Evolutionary conservation across 805 yeast genomes (phyloP).

Genomic region (Candida morakotiae): DNA sequence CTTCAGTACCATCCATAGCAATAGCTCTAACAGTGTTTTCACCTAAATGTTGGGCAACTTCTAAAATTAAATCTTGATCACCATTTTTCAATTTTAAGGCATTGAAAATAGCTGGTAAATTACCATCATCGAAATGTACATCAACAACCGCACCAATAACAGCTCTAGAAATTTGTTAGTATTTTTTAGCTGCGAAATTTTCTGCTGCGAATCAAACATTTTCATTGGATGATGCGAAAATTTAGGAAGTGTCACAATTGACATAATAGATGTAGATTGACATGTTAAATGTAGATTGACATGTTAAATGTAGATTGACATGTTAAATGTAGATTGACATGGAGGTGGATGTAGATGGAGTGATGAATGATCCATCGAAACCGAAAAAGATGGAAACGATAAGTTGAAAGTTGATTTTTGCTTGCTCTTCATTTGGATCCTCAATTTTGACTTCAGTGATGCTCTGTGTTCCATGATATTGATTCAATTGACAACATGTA

Average conservation of each 20-base stretch:
- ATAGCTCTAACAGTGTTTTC: conserved; percentile 99
- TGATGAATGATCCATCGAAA: no score
- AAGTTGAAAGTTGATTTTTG: no score
- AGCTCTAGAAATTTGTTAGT: conserved; percentile 57
- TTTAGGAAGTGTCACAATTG: background rate
- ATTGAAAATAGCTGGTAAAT: conserved; percentile 94
- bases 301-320: no score
- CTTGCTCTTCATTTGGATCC: no score
- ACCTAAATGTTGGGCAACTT: conserved; percentile 99
- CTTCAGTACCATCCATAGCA: conserved; percentile 99
- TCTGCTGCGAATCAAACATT: background rate
- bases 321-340: no score
- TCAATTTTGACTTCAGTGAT: no score
- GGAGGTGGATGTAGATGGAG: no score
- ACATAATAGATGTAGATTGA: no score
- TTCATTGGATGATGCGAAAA: conserved; percentile 2
- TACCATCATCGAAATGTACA: conserved; percentile 97
- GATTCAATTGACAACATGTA: no score
- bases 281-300: no score
- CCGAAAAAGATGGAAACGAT: no score
- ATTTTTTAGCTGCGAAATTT: conserved; percentile 7
- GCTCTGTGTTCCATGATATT: no score
- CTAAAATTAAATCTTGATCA: conserved; percentile 81
- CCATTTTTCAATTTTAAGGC: conserved; percentile 86
- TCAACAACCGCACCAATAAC: conserved; percentile 99